Evolutionary conservation across 2,329 filamentous ascomycete genomes (phyloP).

Genomic region (Aureobasidium melanogenum): DNA sequence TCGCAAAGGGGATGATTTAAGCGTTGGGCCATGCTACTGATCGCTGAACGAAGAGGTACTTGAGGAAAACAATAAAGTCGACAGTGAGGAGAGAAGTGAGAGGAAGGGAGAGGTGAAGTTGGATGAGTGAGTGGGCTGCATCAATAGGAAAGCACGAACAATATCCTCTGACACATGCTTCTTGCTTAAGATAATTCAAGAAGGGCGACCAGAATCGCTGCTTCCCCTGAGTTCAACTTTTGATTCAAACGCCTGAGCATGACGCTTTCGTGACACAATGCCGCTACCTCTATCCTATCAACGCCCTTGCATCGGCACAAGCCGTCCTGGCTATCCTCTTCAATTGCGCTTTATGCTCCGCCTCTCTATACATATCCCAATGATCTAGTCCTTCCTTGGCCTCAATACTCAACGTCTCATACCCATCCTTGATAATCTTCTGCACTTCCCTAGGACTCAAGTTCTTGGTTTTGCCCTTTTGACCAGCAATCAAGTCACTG

Average conservation of each 20-base stretch:
- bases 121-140: neutral
- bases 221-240: neutral
- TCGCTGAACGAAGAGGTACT: too few species aligned
- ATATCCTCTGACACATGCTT: neutral
- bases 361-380: constrained; percentile 81
- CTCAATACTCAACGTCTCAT: constrained; percentile 88
- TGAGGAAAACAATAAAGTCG: too few species aligned
- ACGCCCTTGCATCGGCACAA: constrained; percentile 56
- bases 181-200: neutral
- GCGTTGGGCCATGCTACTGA: too few species aligned
- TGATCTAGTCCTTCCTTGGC: constrained; percentile 76
- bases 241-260: neutral
- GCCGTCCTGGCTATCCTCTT: constrained; percentile 80
- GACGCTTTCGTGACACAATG: neutral
- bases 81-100: too few species aligned
- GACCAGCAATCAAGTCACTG: constrained; percentile 64
- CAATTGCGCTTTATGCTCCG: constrained; percentile 70
- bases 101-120: too few species aligned
- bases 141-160: neutral
- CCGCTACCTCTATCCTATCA: neutral
- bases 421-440: constrained; percentile 90
- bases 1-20: too few species aligned
- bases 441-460: constrained; percentile 78
- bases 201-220: neutral
- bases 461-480: constrained; percentile 51